phyloP scores from a whole-genome alignment of 495 filamentous ascomycete genomes.

The Xylaria venustula region DNA sequence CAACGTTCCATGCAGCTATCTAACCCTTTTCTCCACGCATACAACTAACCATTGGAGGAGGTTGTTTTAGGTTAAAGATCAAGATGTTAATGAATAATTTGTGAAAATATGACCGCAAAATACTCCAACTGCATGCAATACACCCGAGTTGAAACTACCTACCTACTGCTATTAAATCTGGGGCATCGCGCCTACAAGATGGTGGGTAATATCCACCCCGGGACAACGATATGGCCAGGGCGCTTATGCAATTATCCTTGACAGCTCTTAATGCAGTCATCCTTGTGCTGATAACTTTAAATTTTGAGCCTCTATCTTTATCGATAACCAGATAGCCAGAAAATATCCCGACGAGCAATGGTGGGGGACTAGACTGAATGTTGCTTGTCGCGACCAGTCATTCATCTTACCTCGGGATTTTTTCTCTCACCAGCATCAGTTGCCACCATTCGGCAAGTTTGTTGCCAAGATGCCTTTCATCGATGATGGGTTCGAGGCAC shows the following conservation, averaged over 20 bases:
- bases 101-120: too few species aligned
- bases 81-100: too few species aligned
- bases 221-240: conserved; percentile 3
- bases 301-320: conserved; percentile 15
- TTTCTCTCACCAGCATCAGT: conserved; percentile 8
- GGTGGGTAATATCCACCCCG: background rate
- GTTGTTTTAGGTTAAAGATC: too few species aligned
- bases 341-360: conserved; percentile 7
- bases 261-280: background rate
- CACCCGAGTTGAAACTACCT: too few species aligned
- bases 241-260: conserved; percentile 3
- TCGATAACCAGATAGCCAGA: conserved; percentile 14
- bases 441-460: conserved; percentile 1
- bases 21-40: too few species aligned
- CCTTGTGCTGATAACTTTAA: conserved; percentile 9
- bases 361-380: background rate
- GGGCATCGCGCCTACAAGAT: too few species aligned
- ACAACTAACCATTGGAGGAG: too few species aligned
- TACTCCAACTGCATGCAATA: too few species aligned
- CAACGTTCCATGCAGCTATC: too few species aligned
- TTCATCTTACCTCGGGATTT: conserved; percentile 4
- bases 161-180: too few species aligned
- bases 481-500: conserved; percentile 72
- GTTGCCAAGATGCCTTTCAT: conserved; percentile 41
- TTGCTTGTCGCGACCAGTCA: conserved; percentile 19